phyloP scores from a whole-genome alignment of 768 basidiomycete genomes.

The Russula virescens region DNA sequence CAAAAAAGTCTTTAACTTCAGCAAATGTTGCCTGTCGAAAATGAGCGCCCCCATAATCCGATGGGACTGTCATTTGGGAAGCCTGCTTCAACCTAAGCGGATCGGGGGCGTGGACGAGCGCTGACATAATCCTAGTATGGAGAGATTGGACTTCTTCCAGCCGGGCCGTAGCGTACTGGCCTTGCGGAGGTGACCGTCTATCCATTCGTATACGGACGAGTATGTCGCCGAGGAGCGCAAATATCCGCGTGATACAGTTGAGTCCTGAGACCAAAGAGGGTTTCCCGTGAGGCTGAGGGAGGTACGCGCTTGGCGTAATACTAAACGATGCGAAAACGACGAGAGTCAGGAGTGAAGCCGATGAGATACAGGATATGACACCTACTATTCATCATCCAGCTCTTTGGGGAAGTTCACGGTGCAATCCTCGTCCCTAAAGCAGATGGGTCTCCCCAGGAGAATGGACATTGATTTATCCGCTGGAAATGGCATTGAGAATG shows the following conservation, averaged over 20 bases:
- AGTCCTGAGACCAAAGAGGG: conserved; percentile 82
- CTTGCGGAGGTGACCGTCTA: conserved; percentile 79
- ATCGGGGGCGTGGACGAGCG: conserved; percentile 72
- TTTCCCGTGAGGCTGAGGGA: conserved; percentile 83
- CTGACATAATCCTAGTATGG: conserved; percentile 67
- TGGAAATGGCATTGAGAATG: conserved; percentile 29
- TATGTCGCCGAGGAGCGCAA: conserved; percentile 80
- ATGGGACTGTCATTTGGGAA: conserved; percentile 43
- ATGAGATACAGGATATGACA: conserved; percentile 28
- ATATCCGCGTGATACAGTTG: conserved; percentile 82
- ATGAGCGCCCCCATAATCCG: conserved; percentile 61
- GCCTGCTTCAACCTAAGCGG: conserved; percentile 62
- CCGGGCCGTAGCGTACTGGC: conserved; percentile 77
- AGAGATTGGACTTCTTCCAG: conserved; percentile 81
- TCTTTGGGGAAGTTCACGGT: conserved; percentile 85
- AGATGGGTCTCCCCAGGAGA: conserved; percentile 77
- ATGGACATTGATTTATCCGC: conserved; percentile 91
- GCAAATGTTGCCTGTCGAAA: conserved; percentile 81
- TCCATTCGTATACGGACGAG: conserved; percentile 82
- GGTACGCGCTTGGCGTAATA: conserved; percentile 78
- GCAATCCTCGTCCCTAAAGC: conserved; percentile 85
- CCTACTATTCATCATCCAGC: conserved; percentile 85
- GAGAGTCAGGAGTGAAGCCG: conserved; percentile 16
- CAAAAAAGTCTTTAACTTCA: conserved; percentile 87
- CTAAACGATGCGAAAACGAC: conserved; percentile 32